Evolutionary conservation across 306 rosid species (phyloP).

Genomic region (Vigna radiata): DNA sequence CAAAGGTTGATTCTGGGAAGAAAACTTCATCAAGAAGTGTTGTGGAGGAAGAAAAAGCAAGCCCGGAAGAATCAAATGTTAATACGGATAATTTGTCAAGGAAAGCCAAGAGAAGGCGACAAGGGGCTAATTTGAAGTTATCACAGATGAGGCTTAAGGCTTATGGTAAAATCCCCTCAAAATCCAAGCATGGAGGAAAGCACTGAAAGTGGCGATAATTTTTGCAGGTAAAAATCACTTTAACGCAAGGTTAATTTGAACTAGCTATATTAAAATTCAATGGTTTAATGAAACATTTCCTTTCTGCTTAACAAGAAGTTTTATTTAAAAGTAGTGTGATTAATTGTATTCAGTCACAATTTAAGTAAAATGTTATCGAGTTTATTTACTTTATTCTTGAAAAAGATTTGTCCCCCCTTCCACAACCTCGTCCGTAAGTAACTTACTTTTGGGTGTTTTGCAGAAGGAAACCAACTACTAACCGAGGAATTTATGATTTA

Average conservation of each 20-base stretch:
- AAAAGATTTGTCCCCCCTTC: not conserved
- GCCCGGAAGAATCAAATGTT: conserved; percentile 46
- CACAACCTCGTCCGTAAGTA: not conserved
- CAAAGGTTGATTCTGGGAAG: conserved; percentile 47
- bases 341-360: not conserved
- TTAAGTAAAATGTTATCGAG: no score
- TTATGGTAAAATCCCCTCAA: conserved; percentile 58
- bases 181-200: conserved; percentile 59
- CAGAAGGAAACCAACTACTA: conserved; percentile 42
- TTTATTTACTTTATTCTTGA: no score
- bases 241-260: not conserved
- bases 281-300: not conserved
- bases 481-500: not conserved
- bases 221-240: conserved; percentile 51
- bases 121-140: conserved; percentile 49
- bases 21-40: conserved; percentile 43
- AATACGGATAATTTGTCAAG: conserved; percentile 55
- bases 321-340: not conserved
- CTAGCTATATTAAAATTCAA: not conserved
- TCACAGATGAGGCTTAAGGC: conserved; percentile 56
- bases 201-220: conserved; percentile 44
- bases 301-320: not conserved
- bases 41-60: conserved; percentile 48
- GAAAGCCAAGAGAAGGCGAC: conserved; percentile 67
- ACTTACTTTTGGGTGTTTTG: conserved; percentile 15